These are phyloP conservation scores for Begonia peltatifolia DNA, from an alignment of 306 rosid genomes.

Conservation along the genomic window DNA sequence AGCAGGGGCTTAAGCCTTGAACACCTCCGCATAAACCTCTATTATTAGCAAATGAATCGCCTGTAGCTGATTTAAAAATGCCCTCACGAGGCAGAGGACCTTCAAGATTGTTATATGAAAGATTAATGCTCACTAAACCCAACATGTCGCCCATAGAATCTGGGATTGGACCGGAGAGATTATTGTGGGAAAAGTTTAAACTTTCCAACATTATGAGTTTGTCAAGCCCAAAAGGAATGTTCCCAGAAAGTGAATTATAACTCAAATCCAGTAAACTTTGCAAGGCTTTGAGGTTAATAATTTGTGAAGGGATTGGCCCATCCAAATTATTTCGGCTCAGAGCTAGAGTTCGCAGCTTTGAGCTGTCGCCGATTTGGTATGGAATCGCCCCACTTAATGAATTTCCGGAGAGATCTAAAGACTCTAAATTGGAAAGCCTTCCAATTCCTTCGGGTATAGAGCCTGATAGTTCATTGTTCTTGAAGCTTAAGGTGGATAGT, in stretches of 20 bases:
- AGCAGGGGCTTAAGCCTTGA: slow-evolving; percentile 18
- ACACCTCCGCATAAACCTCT: slow-evolving; percentile 21
- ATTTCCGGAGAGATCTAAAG: slow-evolving; percentile 35
- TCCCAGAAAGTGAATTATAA: slow-evolving; percentile 32
- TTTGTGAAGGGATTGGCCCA: slow-evolving; percentile 32
- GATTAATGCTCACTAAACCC: slow-evolving; percentile 26
- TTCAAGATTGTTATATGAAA: slow-evolving; percentile 37
- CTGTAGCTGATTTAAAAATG: slow-evolving; percentile 19
- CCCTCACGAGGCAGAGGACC: slow-evolving; percentile 24
- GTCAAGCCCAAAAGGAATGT: slow-evolving; percentile 22
- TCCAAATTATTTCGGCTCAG: slow-evolving; percentile 28
- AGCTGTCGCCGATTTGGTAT: slow-evolving; percentile 18
- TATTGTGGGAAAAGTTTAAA: slow-evolving; percentile 36
- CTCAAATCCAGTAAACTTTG: slow-evolving; percentile 37
- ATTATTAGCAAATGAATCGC: slow-evolving; percentile 25
- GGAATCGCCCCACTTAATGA: slow-evolving; percentile 31
- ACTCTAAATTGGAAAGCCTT: slow-evolving; percentile 15
- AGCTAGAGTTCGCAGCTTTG: slow-evolving; percentile 17
- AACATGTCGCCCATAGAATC: slow-evolving; percentile 17
- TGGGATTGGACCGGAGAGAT: slow-evolving; percentile 35
- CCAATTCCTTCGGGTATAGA: slow-evolving; percentile 25
- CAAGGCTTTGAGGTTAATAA: slow-evolving; percentile 26
- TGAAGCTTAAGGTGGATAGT: slow-evolving; percentile 12
- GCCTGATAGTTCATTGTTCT: slow-evolving; percentile 29
- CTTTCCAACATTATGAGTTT: slow-evolving; percentile 28